These are phyloP conservation scores for Boletus subparvulus DNA, from an alignment of 768 basidiomycete species.

Conservation along the genomic window DNA sequence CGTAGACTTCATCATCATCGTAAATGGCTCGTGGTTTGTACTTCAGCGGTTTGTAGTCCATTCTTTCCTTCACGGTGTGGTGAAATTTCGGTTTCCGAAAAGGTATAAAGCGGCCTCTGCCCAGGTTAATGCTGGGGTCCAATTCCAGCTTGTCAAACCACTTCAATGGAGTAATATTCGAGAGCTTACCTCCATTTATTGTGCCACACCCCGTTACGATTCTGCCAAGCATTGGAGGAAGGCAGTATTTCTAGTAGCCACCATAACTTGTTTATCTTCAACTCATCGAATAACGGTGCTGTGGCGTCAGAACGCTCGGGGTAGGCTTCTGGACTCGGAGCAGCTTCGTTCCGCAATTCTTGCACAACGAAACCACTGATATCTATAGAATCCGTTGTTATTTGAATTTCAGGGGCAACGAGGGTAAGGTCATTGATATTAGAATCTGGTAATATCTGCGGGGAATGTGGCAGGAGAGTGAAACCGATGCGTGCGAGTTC, in stretches of 20 bases:
- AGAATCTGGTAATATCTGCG: not conserved
- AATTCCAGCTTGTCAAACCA: slow-evolving; percentile 1
- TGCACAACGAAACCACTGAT: not conserved
- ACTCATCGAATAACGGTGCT: slow-evolving; percentile 53
- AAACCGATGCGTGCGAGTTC: slow-evolving; percentile 50
- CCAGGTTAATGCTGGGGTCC: slow-evolving; percentile 42
- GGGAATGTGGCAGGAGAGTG: not conserved
- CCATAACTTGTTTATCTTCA: slow-evolving; percentile 51
- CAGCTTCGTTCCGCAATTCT: not conserved
- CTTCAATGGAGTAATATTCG: not conserved
- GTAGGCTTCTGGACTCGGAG: not conserved
- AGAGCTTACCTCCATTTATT: slow-evolving; percentile 50
- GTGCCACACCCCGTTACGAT: slow-evolving; percentile 54
- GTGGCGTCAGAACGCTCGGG: slow-evolving; percentile 34
- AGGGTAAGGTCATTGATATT: not conserved
- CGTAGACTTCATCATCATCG: slow-evolving; percentile 45
- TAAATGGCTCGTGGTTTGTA: slow-evolving; percentile 63
- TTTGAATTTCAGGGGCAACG: not conserved
- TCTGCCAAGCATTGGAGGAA: slow-evolving; percentile 53
- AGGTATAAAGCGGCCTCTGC: slow-evolving; percentile 53
- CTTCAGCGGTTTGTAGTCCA: slow-evolving; percentile 43
- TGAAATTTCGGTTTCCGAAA: slow-evolving; percentile 57
- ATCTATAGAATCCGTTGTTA: not conserved
- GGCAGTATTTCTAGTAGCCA: slow-evolving; percentile 75
- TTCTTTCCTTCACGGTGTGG: slow-evolving; percentile 58